Percentiles rank a stretch among this genome's conserved stretches.
Conservation (phyloP, 768 basidiomycete species). For the Filobasidium floriforme region DNA sequence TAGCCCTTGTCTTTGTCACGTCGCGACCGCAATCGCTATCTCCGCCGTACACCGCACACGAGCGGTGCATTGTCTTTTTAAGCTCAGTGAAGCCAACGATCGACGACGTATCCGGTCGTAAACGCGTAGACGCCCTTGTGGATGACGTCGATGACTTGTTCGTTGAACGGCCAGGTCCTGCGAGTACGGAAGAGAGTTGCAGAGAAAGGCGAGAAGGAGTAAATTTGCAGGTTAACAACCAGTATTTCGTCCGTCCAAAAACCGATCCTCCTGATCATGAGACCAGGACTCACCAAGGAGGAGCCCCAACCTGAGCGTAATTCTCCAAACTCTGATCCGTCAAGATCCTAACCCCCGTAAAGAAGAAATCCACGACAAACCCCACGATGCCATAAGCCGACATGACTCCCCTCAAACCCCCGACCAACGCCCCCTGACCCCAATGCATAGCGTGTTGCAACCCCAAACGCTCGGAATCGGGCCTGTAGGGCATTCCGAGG, state of each 20-base stretch:
- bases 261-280: neutral
- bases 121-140: constrained; percentile 27
- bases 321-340: constrained; percentile 28
- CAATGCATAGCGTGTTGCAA: constrained; percentile 27
- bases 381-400: constrained; percentile 20
- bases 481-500: constrained; percentile 14
- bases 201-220: neutral
- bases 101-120: constrained; percentile 23
- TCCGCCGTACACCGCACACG: no score
- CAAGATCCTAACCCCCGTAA: constrained; percentile 21
- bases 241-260: no score
- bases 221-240: no score
- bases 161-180: constrained; percentile 25
- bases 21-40: no score
- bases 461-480: constrained; percentile 20
- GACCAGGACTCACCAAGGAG: constrained; percentile 18
- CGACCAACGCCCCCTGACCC: constrained; percentile 24
- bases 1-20: no score
- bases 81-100: constrained; percentile 12
- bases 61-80: no score
- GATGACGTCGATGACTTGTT: constrained; percentile 25
- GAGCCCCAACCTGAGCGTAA: constrained; percentile 20
- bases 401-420: constrained; percentile 18
- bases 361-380: constrained; percentile 21
- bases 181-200: no score